A percentile compares a stretch with the other conserved stretches of the same genome.
Conservation (phyloP, 352 stramenopile species). For the Elongisporangium anandrum region DNA sequence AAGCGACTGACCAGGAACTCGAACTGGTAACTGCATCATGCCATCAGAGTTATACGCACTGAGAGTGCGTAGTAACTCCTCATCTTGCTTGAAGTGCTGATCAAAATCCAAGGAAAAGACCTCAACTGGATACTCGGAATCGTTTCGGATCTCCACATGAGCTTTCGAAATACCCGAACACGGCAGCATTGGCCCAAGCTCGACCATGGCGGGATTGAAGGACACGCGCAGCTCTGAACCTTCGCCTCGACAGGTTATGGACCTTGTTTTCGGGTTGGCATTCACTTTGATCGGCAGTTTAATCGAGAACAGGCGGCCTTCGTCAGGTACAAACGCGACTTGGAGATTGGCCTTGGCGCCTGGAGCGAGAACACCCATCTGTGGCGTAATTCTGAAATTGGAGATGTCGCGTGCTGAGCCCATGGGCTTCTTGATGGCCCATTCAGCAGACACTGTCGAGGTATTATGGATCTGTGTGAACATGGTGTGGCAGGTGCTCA, state of each 20-base stretch:
- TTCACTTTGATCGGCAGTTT: constrained; percentile 88
- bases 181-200: constrained; percentile 87
- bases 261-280: constrained; percentile 72
- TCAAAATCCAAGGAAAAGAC: constrained; percentile 92
- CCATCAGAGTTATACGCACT: constrained; percentile 59
- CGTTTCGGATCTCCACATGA: constrained; percentile 81
- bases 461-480: constrained; percentile 92
- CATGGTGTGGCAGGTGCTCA: constrained; percentile 86
- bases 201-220: constrained; percentile 77
- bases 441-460: constrained; percentile 85
- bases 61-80: constrained; percentile 67
- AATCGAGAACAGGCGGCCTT: constrained; percentile 69
- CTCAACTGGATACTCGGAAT: constrained; percentile 87
- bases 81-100: constrained; percentile 73
- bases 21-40: constrained; percentile 66
- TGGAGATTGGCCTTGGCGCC: constrained; percentile 81
- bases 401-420: constrained; percentile 69
- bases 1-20: constrained; percentile 55
- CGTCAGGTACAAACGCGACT: constrained; percentile 88
- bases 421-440: constrained; percentile 89
- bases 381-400: constrained; percentile 80
- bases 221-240: constrained; percentile 71
- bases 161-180: constrained; percentile 37
- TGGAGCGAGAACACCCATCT: constrained; percentile 65
- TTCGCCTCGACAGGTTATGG: constrained; percentile 74